phyloP scores from a whole-genome alignment of 2,329 filamentous ascomycete species.

The Ophiocordyceps australis region DNA sequence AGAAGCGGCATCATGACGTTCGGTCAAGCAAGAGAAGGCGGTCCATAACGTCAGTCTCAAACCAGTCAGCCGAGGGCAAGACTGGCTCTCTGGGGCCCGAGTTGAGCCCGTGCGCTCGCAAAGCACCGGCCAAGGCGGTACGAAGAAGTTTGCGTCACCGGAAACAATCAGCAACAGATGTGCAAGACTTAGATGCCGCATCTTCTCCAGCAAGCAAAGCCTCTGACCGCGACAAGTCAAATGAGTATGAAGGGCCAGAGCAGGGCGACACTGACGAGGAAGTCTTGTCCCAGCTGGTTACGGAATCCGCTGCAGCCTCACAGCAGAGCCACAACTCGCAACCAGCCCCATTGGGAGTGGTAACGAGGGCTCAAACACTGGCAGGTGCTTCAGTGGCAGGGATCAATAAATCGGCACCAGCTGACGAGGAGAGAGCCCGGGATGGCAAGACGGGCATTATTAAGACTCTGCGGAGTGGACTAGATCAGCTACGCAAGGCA shows the following conservation, averaged over 20 bases:
- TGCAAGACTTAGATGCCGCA: neutral
- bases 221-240: slow-evolving; percentile 2
- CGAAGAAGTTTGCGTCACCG: slow-evolving; percentile 6
- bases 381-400: slow-evolving; percentile 2
- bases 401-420: too few relatives aligned
- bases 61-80: too few relatives aligned
- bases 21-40: slow-evolving; percentile 13
- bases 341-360: too few relatives aligned
- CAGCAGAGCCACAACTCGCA: slow-evolving; percentile 12
- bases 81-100: too few relatives aligned
- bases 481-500: slow-evolving; percentile 40
- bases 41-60: slow-evolving; percentile 5
- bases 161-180: slow-evolving; percentile 1
- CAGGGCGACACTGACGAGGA: slow-evolving; percentile 20
- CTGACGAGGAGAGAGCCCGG: too few relatives aligned
- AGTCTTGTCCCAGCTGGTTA: slow-evolving; percentile 20
- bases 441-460: slow-evolving; percentile 11
- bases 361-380: too few relatives aligned
- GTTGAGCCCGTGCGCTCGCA: too few relatives aligned
- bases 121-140: too few relatives aligned
- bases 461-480: slow-evolving; percentile 13
- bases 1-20: slow-evolving; percentile 4
- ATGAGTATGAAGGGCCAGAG: slow-evolving; percentile 5
- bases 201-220: neutral
- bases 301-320: slow-evolving; percentile 20